These are phyloP conservation scores for Sophora flavescens DNA, from an alignment of 306 rosid genomes.

Conservation along the genomic window DNA sequence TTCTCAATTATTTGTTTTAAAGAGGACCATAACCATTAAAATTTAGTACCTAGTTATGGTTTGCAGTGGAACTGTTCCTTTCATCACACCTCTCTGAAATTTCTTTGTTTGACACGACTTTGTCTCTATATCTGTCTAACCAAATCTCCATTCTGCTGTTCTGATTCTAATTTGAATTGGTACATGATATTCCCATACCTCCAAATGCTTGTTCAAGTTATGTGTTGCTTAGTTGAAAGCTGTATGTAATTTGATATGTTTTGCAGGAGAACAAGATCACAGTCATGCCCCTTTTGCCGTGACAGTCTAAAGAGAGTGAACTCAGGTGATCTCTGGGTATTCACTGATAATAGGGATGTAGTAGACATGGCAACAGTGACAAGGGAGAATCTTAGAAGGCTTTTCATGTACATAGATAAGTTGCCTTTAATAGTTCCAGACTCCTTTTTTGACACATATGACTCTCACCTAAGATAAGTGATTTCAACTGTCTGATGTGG, in stretches of 20 bases:
- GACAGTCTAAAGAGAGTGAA: conserved; percentile 92
- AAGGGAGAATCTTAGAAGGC: conserved; percentile 87
- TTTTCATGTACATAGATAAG: conserved; percentile 90
- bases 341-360: conserved; percentile 73
- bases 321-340: conserved; percentile 93
- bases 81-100: background rate
- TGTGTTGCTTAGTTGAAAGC: conserved; percentile 17
- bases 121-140: background rate
- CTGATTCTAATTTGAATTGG: background rate
- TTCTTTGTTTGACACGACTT: background rate
- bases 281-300: conserved; percentile 94
- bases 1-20: background rate
- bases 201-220: background rate
- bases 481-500: conserved; percentile 45
- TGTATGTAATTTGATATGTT: background rate
- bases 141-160: background rate
- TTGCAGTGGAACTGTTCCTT: background rate
- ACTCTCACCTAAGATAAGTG: conserved; percentile 79
- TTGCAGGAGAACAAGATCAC: conserved; percentile 89
- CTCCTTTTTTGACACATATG: conserved; percentile 77
- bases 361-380: conserved; percentile 82
- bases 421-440: conserved; percentile 84
- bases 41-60: background rate
- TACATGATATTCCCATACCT: background rate
- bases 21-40: background rate